phyloP scores from a whole-genome alignment of 192 early-diverging fungal species.

The Mortierella hygrophila region DNA sequence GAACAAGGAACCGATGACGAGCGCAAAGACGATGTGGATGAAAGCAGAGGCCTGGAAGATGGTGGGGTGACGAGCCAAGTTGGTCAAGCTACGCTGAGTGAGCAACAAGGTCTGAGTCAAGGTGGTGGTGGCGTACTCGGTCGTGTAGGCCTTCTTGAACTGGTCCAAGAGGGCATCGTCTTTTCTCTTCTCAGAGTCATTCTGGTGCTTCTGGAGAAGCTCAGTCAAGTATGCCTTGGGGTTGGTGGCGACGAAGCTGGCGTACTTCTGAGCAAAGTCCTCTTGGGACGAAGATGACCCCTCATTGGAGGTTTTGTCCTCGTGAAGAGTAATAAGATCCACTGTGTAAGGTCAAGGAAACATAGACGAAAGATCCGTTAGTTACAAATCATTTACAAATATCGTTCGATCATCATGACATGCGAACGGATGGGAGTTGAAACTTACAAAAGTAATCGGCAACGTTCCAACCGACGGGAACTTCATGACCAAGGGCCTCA shows the following conservation, averaged over 20 bases:
- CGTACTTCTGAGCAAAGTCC: conserved; percentile 37
- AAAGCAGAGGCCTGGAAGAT: conserved; percentile 70
- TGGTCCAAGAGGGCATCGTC: conserved; percentile 28
- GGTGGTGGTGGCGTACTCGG: conserved; percentile 47
- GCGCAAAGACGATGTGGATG: conserved; percentile 65
- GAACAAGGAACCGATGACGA: conserved; percentile 50
- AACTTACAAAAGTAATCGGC: conserved; percentile 87
- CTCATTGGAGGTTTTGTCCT: conserved; percentile 12
- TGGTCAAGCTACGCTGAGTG: conserved; percentile 71
- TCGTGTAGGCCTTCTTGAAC: conserved; percentile 44
- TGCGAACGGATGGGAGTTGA: neutral
- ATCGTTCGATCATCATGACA: neutral
- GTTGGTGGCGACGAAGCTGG: conserved; percentile 22
- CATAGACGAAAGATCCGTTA: neutral
- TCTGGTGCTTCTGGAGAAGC: conserved; percentile 23
- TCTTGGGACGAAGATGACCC: neutral
- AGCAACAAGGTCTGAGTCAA: conserved; percentile 70
- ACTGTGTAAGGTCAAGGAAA: neutral
- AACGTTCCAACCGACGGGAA: conserved; percentile 93
- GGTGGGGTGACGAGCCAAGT: conserved; percentile 73
- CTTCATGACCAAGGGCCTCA: conserved; percentile 80
- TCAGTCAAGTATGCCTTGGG: conserved; percentile 32
- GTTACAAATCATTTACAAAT: neutral
- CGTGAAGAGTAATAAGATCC: conserved; percentile 32
- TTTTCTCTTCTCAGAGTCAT: conserved; percentile 27